A percentile compares a stretch with the other conserved stretches of the same genome.
These are phyloP conservation scores for Thermothelomyces thermophilus DNA, from an alignment of 2,329 filamentous ascomycete species.

Conservation along the genomic window DNA sequence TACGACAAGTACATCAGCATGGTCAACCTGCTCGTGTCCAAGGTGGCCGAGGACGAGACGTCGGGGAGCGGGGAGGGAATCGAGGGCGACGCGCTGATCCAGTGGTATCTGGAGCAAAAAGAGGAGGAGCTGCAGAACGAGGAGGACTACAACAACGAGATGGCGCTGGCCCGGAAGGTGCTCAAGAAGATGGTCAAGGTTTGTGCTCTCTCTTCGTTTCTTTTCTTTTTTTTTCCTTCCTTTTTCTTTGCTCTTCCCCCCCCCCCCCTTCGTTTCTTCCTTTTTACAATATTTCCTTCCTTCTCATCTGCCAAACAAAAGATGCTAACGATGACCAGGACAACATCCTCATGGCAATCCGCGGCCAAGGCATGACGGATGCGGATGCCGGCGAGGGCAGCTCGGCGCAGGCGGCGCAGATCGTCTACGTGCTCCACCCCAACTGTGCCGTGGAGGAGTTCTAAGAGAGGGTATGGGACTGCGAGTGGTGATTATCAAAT, in stretches of 20 bases:
- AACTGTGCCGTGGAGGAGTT: slow-evolving; percentile 77
- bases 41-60: slow-evolving; percentile 76
- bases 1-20: slow-evolving; percentile 94
- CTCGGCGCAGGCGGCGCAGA: slow-evolving; percentile 40
- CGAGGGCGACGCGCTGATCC: slow-evolving; percentile 69
- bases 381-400: slow-evolving; percentile 39
- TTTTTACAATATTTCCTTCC: not conserved
- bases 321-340: slow-evolving; percentile 49
- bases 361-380: slow-evolving; percentile 52
- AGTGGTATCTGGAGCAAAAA: slow-evolving; percentile 90
- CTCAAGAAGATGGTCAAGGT: slow-evolving; percentile 96
- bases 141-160: slow-evolving; percentile 73
- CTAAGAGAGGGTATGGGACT: slow-evolving; percentile 22
- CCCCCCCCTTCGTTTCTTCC: not conserved
- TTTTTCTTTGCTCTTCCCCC: not conserved
- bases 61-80: slow-evolving; percentile 70
- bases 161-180: slow-evolving; percentile 70
- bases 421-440: slow-evolving; percentile 86
- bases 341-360: slow-evolving; percentile 78
- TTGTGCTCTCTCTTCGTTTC: slow-evolving; percentile 29
- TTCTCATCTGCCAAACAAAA: not conserved
- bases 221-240: not conserved
- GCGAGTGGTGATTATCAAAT: no score
- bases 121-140: slow-evolving; percentile 75
- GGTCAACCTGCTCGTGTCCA: slow-evolving; percentile 75